phyloP scores from a whole-genome alignment of 1,284 basidiomycete species.

The Coriolopsis trogii region DNA sequence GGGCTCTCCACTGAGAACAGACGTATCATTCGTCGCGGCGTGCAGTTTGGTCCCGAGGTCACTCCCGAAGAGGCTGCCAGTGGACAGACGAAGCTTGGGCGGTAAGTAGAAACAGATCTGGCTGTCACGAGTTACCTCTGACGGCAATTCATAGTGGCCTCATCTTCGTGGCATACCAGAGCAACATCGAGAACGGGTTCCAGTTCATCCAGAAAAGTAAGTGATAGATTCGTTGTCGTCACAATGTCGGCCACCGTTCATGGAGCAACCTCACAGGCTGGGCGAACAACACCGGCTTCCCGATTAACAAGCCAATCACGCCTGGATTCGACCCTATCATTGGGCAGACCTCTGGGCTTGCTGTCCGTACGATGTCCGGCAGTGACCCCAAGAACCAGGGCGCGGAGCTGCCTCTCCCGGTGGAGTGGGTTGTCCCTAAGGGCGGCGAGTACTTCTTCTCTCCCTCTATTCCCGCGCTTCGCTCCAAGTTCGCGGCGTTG shows the following conservation, averaged over 20 bases:
- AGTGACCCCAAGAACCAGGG: constrained; percentile 41
- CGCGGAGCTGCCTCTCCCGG: constrained; percentile 29
- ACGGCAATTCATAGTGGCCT: constrained; percentile 39
- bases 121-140: neutral
- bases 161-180: constrained; percentile 53
- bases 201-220: constrained; percentile 46
- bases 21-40: constrained; percentile 40
- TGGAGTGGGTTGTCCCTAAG: constrained; percentile 36
- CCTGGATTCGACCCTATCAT: constrained; percentile 44
- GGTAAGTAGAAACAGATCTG: constrained; percentile 23
- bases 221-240: neutral
- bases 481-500: constrained; percentile 22
- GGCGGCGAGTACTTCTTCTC: constrained; percentile 50
- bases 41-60: constrained; percentile 45
- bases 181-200: constrained; percentile 48
- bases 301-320: constrained; percentile 19
- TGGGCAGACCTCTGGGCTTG: constrained; percentile 39
- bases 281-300: constrained; percentile 36
- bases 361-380: constrained; percentile 41
- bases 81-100: constrained; percentile 43
- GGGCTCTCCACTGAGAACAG: constrained; percentile 10
- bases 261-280: constrained; percentile 25
- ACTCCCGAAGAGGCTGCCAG: constrained; percentile 38
- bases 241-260: neutral
- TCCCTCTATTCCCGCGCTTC: constrained; percentile 42